phyloP scores from a whole-genome alignment of 1,284 basidiomycete genomes.

The Ustilago curta region DNA sequence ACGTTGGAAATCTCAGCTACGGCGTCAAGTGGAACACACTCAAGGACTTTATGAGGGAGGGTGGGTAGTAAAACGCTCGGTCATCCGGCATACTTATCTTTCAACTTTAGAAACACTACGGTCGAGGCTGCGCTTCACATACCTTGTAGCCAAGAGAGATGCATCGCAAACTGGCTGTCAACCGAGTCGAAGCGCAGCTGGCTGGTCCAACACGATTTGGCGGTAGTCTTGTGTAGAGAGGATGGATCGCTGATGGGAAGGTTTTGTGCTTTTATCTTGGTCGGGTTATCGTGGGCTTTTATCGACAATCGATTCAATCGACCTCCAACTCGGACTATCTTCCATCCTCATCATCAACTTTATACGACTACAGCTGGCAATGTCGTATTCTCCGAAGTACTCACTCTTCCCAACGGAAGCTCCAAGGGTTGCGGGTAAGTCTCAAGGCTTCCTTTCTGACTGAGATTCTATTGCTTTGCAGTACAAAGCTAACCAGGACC shows the following conservation, averaged over 20 bases:
- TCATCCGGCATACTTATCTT: slow-evolving; percentile 17
- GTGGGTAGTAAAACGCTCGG: slow-evolving; percentile 50
- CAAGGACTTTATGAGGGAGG: slow-evolving; percentile 72
- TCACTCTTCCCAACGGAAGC: slow-evolving; percentile 92
- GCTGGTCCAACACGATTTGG: slow-evolving; percentile 6
- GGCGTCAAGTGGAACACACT: slow-evolving; percentile 97
- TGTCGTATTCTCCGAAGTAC: slow-evolving; percentile 98
- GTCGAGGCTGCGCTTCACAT: slow-evolving; percentile 2
- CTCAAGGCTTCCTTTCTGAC: not conserved
- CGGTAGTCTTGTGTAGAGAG: slow-evolving; percentile 8
- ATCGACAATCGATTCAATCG: not conserved
- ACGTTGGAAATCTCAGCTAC: slow-evolving; percentile 97
- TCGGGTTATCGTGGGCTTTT: slow-evolving; percentile 14
- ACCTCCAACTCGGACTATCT: slow-evolving; percentile 1
- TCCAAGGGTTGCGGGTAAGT: slow-evolving; percentile 86
- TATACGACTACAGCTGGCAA: slow-evolving; percentile 70
- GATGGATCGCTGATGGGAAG: slow-evolving; percentile 46
- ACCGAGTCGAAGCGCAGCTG: slow-evolving; percentile 9
- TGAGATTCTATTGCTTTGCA: not conserved
- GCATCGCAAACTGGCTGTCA: not conserved
- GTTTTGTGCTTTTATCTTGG: slow-evolving; percentile 36
- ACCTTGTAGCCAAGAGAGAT: not conserved
- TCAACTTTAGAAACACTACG: not conserved
- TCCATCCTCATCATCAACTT: not conserved
- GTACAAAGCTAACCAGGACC: not conserved